Evolutionary conservation across 257 asterid species (phyloP).

Genomic region (Solanum medicagineum): DNA sequence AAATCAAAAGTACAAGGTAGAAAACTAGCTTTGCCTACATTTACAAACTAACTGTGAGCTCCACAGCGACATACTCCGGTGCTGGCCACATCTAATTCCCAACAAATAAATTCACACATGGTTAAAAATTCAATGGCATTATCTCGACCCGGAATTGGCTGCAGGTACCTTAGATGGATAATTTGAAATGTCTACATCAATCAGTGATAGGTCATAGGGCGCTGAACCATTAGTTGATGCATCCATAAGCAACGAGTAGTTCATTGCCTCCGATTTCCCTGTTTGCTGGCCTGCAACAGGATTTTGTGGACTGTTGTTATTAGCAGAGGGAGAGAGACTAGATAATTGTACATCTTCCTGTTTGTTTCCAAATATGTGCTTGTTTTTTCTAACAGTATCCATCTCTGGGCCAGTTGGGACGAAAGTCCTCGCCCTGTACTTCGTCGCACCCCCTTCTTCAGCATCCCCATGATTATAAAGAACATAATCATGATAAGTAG

Average conservation of each 20-base stretch:
- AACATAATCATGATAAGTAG: conserved; percentile 93
- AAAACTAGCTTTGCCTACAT: not conserved
- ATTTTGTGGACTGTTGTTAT: conserved; percentile 20
- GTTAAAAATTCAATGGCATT: conserved; percentile 19
- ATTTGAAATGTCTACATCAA: conserved; percentile 67
- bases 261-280: conserved; percentile 42
- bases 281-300: conserved; percentile 10
- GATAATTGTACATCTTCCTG: conserved; percentile 55
- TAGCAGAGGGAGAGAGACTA: conserved; percentile 43
- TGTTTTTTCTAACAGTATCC: conserved; percentile 83
- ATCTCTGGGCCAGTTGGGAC: conserved; percentile 95
- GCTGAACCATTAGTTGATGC: conserved; percentile 28
- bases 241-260: conserved; percentile 47
- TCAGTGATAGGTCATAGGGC: conserved; percentile 59
- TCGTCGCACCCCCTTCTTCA: conserved; percentile 63
- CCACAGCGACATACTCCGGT: not conserved
- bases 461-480: conserved; percentile 88
- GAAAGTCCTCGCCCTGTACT: conserved; percentile 88
- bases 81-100: not conserved
- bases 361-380: conserved; percentile 46
- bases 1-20: not conserved
- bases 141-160: conserved; percentile 28
- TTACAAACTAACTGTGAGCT: not conserved
- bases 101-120: not conserved
- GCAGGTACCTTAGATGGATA: conserved; percentile 50